These are phyloP conservation scores for Staphylotrichum longicolle DNA, from an alignment of 495 filamentous ascomycete genomes.

Conservation along the genomic window DNA sequence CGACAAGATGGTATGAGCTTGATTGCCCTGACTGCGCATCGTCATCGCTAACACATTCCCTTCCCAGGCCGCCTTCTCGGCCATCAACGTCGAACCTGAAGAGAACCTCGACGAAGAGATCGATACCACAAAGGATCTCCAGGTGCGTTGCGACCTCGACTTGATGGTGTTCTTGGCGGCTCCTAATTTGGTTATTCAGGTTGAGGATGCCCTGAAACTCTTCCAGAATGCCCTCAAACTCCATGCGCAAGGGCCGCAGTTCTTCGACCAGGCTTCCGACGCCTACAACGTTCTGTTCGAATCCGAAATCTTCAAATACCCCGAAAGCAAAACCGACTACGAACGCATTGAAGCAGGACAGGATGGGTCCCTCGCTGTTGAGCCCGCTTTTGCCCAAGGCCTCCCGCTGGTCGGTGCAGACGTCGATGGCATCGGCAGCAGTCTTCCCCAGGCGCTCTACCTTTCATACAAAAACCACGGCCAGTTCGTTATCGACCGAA, in stretches of 20 bases:
- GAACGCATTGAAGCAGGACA: slow-evolving; percentile 63
- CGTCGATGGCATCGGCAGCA: slow-evolving; percentile 71
- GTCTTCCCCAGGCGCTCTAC: slow-evolving; percentile 83
- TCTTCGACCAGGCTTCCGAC: slow-evolving; percentile 70
- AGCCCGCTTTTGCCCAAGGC: slow-evolving; percentile 38
- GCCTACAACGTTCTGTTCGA: slow-evolving; percentile 83
- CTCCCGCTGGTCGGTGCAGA: slow-evolving; percentile 46
- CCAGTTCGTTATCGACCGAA: slow-evolving; percentile 76
- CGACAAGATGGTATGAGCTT: slow-evolving; percentile 21
- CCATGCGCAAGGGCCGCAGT: slow-evolving; percentile 79
- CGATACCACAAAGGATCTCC: slow-evolving; percentile 92
- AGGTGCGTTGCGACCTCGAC: slow-evolving; percentile 37
- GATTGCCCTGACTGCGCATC: neutral
- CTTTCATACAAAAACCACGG: slow-evolving; percentile 94
- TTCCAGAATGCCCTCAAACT: slow-evolving; percentile 91
- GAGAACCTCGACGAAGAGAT: slow-evolving; percentile 86
- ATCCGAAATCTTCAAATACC: slow-evolving; percentile 91
- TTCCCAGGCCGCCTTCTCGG: slow-evolving; percentile 62
- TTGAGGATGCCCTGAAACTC: slow-evolving; percentile 94
- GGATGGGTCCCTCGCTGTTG: slow-evolving; percentile 41
- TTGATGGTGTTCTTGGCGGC: too few species aligned
- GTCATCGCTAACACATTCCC: neutral
- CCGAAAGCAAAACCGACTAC: slow-evolving; percentile 78
- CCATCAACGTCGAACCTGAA: slow-evolving; percentile 90
- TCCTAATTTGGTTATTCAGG: slow-evolving; percentile 43